Evolutionary conservation across 805 yeast species (phyloP), one percentile per base, ranked within the genome.

Genomic region (Saturnispora silvae): DNA sequence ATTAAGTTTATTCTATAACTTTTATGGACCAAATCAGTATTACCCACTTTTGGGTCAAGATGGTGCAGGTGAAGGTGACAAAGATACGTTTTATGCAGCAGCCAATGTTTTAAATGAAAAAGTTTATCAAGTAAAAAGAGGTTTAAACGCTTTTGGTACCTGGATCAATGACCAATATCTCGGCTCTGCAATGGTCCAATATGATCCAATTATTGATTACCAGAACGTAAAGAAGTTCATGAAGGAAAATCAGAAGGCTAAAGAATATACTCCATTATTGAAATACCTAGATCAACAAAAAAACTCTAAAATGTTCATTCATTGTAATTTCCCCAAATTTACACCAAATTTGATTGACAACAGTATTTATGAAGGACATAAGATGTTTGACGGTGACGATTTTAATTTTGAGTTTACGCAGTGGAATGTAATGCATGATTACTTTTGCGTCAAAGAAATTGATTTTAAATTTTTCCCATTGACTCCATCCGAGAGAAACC

Each of bases 341-440:
- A 70, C 72, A 43, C 78, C 78, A 1, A 49, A 51, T 9, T 41
- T 39, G 4, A 35, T 59, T 40, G 61, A 64, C 41, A 48, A 51
- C 18, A 63, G 61, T 7, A 64, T 64, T 9, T 64, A 64, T 24
- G 32, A 55, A 14, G 43, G 47, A 28, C 43, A 51, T 29, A 47
- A 63, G 34, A 42, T 56, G 45, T 59, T 54, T 43, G 33, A 40
- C 24, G 57, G 51, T 41, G 59, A 58, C 35, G 48, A 46, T 13
- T 71, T 67, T 45, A 82, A 77, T 53, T 75, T 75, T 49, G 83
- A 77, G 50, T 53, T 67, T 33, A 62, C 64, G 16, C 78, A 75
- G 47, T 77, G 81, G 81, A 47, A 57, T 31, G 61, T 67, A 34
- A 72, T 75, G 68, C 56, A 65, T 31, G 52, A 57, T 26, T 46